phyloP scores from a whole-genome alignment of 176 grass and related monocot genomes.

The Zoysia japonica region DNA sequence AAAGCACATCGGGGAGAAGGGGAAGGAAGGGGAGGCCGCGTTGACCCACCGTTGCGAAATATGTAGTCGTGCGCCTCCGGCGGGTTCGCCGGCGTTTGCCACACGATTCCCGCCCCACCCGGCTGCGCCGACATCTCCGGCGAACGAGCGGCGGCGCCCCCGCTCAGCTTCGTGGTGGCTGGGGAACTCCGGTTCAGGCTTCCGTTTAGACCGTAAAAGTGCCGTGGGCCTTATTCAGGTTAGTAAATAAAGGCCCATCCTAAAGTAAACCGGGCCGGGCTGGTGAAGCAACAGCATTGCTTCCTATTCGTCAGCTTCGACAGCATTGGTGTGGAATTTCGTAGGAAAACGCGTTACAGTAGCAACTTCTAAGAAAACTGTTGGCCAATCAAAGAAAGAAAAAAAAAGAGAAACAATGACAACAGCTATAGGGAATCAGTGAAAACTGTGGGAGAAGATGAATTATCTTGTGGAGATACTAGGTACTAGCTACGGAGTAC shows the following conservation, averaged over 20 bases:
- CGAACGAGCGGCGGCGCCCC: neutral
- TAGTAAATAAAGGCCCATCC: neutral
- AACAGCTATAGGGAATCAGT: too few relatives aligned
- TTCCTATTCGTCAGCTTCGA: too few relatives aligned
- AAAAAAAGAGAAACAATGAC: too few relatives aligned
- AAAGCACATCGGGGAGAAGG: neutral
- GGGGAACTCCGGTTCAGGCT: too few relatives aligned
- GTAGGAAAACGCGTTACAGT: too few relatives aligned
- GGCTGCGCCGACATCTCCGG: conserved; percentile 37
- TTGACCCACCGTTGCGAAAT: conserved; percentile 59
- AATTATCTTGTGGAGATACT: too few relatives aligned
- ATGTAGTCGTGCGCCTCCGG: conserved; percentile 80
- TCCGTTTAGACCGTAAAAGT: neutral
- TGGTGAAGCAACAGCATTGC: neutral
- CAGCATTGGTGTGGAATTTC: too few relatives aligned
- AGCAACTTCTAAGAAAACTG: too few relatives aligned
- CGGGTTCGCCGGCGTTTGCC: conserved; percentile 87
- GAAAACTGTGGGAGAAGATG: too few relatives aligned
- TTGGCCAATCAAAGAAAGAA: too few relatives aligned
- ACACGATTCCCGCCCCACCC: conserved; percentile 64
- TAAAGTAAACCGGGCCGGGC: neutral
- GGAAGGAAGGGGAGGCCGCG: neutral
- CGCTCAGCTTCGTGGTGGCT: neutral
- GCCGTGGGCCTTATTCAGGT: neutral
- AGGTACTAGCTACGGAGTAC: too few relatives aligned